Conservation (phyloP, 1,284 basidiomycete species). For the Trametes pubescens region DNA sequence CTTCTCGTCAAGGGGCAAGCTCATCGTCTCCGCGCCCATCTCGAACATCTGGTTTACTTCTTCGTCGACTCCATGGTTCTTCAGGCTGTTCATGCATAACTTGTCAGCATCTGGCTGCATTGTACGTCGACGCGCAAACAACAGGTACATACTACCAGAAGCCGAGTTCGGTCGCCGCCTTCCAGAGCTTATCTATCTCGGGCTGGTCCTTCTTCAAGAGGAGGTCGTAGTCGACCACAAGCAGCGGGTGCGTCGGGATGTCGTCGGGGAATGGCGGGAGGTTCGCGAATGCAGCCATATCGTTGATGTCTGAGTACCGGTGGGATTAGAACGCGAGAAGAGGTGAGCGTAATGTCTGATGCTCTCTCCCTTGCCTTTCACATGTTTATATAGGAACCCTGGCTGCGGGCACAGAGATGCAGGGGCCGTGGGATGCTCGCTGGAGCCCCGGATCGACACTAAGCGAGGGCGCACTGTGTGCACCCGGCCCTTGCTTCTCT, state of each 20-base stretch:
- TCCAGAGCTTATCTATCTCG: conserved; percentile 43
- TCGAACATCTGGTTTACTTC: conserved; percentile 47
- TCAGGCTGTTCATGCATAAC: conserved; percentile 32
- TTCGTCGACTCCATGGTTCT: conserved; percentile 47
- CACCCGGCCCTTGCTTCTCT: conserved; percentile 1
- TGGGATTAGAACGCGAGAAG: not conserved
- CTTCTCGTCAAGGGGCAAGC: conserved; percentile 47
- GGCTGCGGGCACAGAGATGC: conserved; percentile 7
- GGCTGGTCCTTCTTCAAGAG: conserved; percentile 36
- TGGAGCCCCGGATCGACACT: conserved; percentile 1
- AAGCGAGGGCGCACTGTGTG: not conserved
- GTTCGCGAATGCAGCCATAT: conserved; percentile 30
- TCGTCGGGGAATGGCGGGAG: conserved; percentile 46
- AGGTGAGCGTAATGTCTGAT: not conserved
- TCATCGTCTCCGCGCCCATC: conserved; percentile 48
- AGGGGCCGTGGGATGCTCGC: not conserved
- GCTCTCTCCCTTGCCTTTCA: too few relatives aligned
- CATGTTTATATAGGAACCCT: not conserved
- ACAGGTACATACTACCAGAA: conserved; percentile 51
- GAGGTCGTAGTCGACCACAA: conserved; percentile 47
- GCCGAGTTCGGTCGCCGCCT: conserved; percentile 44
- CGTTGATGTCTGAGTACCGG: too few relatives aligned
- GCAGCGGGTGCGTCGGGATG: conserved; percentile 45
- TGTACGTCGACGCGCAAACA: not conserved
- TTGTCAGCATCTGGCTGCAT: not conserved